These are phyloP conservation scores for Cryptosporidium bovis DNA, from an alignment of 169 alveolate genomes.

Conservation along the genomic window DNA sequence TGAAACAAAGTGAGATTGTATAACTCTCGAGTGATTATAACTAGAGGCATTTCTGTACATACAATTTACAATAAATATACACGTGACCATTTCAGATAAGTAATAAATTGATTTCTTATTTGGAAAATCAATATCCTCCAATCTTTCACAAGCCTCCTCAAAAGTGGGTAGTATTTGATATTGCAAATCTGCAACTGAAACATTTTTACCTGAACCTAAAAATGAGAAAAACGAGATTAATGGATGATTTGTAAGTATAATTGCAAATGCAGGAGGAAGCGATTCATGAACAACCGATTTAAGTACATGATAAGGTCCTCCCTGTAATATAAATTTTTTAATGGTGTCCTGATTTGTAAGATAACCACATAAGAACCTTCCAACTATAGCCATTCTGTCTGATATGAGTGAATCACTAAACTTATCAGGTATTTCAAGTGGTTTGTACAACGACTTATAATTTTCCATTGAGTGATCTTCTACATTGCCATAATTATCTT, in stretches of 20 bases:
- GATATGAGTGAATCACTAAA: conserved; percentile 38
- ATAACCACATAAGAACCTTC: conserved; percentile 70
- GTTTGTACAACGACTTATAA: conserved; percentile 7
- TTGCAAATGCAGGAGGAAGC: conserved; percentile 70
- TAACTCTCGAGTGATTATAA: conserved; percentile 47
- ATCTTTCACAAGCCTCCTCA: conserved; percentile 49
- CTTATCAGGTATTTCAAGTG: conserved; percentile 27
- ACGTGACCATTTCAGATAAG: conserved; percentile 30
- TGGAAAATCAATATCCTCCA: conserved; percentile 4
- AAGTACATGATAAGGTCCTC: conserved; percentile 64
- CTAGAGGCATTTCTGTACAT: conserved; percentile 62
- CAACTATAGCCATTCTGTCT: conserved; percentile 73
- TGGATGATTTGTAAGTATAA: conserved; percentile 56
- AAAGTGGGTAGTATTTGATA: conserved; percentile 65
- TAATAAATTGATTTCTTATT: neutral
- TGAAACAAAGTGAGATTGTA: conserved; percentile 30
- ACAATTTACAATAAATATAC: conserved; percentile 44
- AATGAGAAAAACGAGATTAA: conserved; percentile 49
- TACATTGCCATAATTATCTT: neutral
- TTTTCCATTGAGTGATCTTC: neutral
- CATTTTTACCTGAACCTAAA: conserved; percentile 55
- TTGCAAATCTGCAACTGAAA: conserved; percentile 69
- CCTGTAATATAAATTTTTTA: conserved; percentile 37
- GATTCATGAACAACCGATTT: conserved; percentile 38
- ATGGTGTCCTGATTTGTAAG: conserved; percentile 65